Evolutionary conservation across 495 filamentous ascomycete species (phyloP).

Genomic region (Penicillium lagena): DNA sequence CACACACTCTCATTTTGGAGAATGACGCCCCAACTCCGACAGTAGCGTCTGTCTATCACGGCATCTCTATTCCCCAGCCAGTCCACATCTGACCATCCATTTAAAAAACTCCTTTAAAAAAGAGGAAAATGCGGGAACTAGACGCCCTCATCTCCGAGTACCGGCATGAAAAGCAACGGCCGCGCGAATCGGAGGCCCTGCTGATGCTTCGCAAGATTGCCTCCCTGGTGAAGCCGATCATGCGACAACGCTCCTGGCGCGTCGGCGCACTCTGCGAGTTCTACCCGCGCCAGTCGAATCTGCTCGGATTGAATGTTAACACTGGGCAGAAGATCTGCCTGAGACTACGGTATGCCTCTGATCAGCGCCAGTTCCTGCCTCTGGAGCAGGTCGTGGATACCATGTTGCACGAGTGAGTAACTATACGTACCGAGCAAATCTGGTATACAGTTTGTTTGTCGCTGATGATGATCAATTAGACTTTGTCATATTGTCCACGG

Average conservation of each 20-base stretch:
- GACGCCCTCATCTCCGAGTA: conserved; percentile 70
- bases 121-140: conserved; percentile 49
- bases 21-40: too few relatives aligned
- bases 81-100: too few relatives aligned
- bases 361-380: conserved; percentile 73
- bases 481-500: conserved; percentile 82
- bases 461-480: conserved; percentile 11
- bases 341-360: conserved; percentile 70
- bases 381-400: conserved; percentile 78
- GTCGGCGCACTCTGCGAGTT: conserved; percentile 82
- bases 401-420: conserved; percentile 79
- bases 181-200: conserved; percentile 73
- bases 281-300: conserved; percentile 64
- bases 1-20: too few relatives aligned
- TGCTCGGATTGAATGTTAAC: conserved; percentile 80
- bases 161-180: conserved; percentile 68
- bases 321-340: conserved; percentile 73
- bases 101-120: too few relatives aligned
- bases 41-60: too few relatives aligned
- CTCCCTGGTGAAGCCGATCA: conserved; percentile 90
- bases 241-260: conserved; percentile 77
- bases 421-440: conserved; percentile 4
- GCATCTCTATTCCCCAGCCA: too few relatives aligned
- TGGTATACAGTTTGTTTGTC: background rate
- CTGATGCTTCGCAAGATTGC: conserved; percentile 75